Conservation (phyloP, 352 stramenopile species). For the Globisporangium rhizosaccharum region DNA sequence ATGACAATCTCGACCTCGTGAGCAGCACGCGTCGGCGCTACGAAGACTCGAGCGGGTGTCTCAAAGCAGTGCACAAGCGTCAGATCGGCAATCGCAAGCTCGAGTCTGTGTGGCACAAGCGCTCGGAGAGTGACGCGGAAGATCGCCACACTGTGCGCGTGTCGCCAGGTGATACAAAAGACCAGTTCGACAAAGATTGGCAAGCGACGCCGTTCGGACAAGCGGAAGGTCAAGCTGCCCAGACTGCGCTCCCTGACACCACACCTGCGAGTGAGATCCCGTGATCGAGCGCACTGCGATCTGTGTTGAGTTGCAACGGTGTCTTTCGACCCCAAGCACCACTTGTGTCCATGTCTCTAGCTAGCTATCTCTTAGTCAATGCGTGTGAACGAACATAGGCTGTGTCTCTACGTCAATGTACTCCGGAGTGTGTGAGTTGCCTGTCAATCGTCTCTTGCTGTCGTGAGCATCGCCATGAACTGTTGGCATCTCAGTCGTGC, state of each 20-base stretch:
- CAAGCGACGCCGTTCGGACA: constrained; percentile 47
- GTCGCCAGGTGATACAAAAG: constrained; percentile 22
- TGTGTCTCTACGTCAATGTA: too few relatives aligned
- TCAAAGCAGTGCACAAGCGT: constrained; percentile 63
- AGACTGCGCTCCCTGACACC: constrained; percentile 42
- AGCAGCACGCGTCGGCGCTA: constrained; percentile 60
- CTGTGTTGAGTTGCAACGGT: too few relatives aligned
- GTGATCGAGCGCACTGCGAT: constrained; percentile 13
- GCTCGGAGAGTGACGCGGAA: constrained; percentile 28
- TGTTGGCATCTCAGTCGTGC: too few relatives aligned
- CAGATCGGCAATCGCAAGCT: constrained; percentile 34
- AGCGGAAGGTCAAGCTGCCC: constrained; percentile 36
- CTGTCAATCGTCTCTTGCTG: too few relatives aligned
- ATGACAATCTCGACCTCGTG: constrained; percentile 37
- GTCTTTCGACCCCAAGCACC: too few relatives aligned
- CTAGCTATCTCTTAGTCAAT: too few relatives aligned
- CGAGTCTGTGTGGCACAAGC: constrained; percentile 48
- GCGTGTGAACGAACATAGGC: too few relatives aligned
- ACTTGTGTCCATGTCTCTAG: too few relatives aligned
- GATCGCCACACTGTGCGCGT: constrained; percentile 34
- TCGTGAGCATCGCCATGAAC: too few relatives aligned
- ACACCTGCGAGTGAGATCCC: constrained; percentile 42
- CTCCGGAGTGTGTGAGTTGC: too few relatives aligned
- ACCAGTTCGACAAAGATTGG: constrained; percentile 51
- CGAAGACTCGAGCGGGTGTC: constrained; percentile 47